Conservation (phyloP, 352 stramenopile genomes). For the Aphanomyces cochlioides region DNA sequence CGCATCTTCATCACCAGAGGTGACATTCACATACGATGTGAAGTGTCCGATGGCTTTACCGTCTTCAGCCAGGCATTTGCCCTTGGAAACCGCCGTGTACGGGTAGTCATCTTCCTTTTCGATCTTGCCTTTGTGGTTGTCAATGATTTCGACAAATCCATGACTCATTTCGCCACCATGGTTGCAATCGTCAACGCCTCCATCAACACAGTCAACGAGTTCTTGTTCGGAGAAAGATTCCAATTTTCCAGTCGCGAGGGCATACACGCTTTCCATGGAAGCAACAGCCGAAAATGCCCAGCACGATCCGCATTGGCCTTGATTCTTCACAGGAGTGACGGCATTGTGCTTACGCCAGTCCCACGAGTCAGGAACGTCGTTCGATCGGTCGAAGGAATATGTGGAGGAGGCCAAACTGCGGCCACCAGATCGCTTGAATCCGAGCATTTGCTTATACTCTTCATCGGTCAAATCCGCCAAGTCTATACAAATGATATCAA, state of each 20-base stretch:
- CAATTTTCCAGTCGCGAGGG: conserved; percentile 44
- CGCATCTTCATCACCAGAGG: conserved; percentile 62
- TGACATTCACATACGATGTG: conserved; percentile 67
- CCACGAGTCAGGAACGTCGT: conserved; percentile 36
- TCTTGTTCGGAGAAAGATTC: conserved; percentile 51
- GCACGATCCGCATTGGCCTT: conserved; percentile 94
- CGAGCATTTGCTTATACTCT: conserved; percentile 43
- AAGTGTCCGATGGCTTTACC: conserved; percentile 41
- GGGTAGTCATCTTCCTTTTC: conserved; percentile 38
- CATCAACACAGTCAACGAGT: conserved; percentile 44
- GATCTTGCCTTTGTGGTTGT: conserved; percentile 44
- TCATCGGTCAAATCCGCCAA: conserved; percentile 43
- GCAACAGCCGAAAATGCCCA: conserved; percentile 90
- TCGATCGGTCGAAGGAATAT: conserved; percentile 13
- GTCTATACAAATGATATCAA: conserved; percentile 22
- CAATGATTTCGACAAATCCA: conserved; percentile 43
- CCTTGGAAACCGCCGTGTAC: conserved; percentile 42
- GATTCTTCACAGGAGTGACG: conserved; percentile 92
- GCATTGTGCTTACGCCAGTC: conserved; percentile 62
- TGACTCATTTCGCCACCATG: conserved; percentile 44
- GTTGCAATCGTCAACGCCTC: conserved; percentile 41
- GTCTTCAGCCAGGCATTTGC: conserved; percentile 40
- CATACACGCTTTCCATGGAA: conserved; percentile 38
- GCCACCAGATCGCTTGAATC: conserved; percentile 36
- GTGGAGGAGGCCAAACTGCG: conserved; percentile 31